These are phyloP conservation scores for Peribolospora baueri DNA, from an alignment of 768 basidiomycete species.

Conservation along the genomic window DNA sequence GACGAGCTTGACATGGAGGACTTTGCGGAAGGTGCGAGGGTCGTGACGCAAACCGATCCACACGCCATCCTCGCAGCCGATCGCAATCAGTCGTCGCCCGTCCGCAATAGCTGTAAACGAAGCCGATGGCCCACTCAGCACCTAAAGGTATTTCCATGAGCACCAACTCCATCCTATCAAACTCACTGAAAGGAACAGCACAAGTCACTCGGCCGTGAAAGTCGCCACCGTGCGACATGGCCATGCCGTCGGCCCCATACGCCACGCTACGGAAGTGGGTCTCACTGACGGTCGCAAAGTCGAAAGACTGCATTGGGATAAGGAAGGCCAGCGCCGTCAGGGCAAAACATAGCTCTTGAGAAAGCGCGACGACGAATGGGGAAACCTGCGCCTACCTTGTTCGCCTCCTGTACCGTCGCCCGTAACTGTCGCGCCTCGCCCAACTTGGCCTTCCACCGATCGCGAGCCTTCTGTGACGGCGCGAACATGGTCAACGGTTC, in stretches of 20 bases:
- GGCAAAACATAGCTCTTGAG: too few relatives aligned
- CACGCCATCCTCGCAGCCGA: constrained; percentile 85
- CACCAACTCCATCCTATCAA: too few relatives aligned
- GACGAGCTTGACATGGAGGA: constrained; percentile 76
- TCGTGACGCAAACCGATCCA: constrained; percentile 86
- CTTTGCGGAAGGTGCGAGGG: constrained; percentile 68
- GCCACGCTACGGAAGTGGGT: constrained; percentile 45
- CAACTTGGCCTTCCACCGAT: constrained; percentile 73
- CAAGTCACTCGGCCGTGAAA: constrained; percentile 40
- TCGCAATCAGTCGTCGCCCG: constrained; percentile 61
- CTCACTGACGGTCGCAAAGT: constrained; percentile 64
- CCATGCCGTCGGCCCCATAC: not conserved
- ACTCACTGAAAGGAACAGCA: constrained; percentile 66
- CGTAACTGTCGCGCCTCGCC: constrained; percentile 68
- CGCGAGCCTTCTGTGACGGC: constrained; percentile 45
- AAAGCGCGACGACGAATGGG: too few relatives aligned
- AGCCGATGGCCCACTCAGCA: not conserved
- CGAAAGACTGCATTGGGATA: constrained; percentile 22
- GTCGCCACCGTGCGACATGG: constrained; percentile 33
- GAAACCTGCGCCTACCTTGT: constrained; percentile 28
- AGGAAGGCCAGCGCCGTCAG: too few relatives aligned
- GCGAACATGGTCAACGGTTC: constrained; percentile 72
- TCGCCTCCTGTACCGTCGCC: constrained; percentile 55
- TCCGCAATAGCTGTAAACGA: constrained; percentile 43
- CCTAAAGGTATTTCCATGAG: too few relatives aligned